These are phyloP conservation scores for Lojkania enalia DNA, from an alignment of 2,329 filamentous ascomycete species.

Conservation along the genomic window DNA sequence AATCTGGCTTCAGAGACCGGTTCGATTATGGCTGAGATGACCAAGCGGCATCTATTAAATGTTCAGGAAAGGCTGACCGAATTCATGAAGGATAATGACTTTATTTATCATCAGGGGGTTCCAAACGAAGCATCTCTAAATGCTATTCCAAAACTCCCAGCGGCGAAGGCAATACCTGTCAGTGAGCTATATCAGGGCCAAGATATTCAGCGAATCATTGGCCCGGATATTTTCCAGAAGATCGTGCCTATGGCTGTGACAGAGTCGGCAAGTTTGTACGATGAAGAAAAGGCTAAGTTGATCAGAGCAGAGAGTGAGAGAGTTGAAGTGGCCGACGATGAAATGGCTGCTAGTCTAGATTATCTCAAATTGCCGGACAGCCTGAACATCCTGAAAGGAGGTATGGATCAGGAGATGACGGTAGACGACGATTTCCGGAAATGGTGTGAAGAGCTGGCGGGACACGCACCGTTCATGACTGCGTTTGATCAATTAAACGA, in stretches of 20 bases:
- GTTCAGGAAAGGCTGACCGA: constrained; percentile 80
- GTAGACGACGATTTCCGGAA: constrained; percentile 89
- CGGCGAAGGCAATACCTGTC: constrained; percentile 95
- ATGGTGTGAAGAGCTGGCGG: constrained; percentile 92
- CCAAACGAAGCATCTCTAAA: constrained; percentile 81
- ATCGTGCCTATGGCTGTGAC: constrained; percentile 96
- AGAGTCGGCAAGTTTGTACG: constrained; percentile 93
- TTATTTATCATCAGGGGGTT: constrained; percentile 93
- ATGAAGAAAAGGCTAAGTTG: constrained; percentile 97
- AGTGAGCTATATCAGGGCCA: constrained; percentile 96
- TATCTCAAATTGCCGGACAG: constrained; percentile 89
- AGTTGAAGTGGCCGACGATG: constrained; percentile 88
- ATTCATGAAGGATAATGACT: constrained; percentile 91
- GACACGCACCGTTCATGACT: constrained; percentile 75
- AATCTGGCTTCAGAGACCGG: constrained; percentile 84
- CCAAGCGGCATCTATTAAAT: constrained; percentile 77
- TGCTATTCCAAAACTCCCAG: constrained; percentile 85
- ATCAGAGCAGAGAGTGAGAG: constrained; percentile 91
- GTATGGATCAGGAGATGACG: constrained; percentile 83
- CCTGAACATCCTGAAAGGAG: constrained; percentile 88
- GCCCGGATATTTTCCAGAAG: constrained; percentile 94
- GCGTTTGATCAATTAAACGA: constrained; percentile 79
- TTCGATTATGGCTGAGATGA: constrained; percentile 72
- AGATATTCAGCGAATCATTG: constrained; percentile 95
- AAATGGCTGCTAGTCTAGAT: constrained; percentile 94